These are phyloP conservation scores for Cylindrotheca closterium DNA, from an alignment of 108 stramenopile genomes.

Conservation along the genomic window DNA sequence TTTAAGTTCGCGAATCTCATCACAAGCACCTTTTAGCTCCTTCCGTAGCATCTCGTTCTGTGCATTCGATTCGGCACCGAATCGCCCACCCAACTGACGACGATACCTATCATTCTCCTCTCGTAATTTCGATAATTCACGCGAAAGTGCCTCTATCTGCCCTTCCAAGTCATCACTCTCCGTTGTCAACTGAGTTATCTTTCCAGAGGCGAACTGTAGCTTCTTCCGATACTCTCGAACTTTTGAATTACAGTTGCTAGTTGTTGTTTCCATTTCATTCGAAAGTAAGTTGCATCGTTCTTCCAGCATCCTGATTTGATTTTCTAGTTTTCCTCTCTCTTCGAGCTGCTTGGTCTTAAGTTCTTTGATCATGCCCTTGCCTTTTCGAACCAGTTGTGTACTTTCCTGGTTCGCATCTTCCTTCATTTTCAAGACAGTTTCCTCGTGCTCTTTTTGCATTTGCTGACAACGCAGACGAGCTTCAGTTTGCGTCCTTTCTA, in stretches of 20 bases:
- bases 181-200: constrained; percentile 41
- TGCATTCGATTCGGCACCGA: constrained; percentile 50
- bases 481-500: constrained; percentile 9
- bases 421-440: constrained; percentile 37
- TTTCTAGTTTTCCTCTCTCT: constrained; percentile 40
- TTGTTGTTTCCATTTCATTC: constrained; percentile 47
- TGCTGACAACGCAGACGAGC: constrained; percentile 17
- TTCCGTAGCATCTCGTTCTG: constrained; percentile 69
- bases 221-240: constrained; percentile 61
- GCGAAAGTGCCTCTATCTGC: constrained; percentile 42
- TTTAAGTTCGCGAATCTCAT: constrained; percentile 73
- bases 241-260: constrained; percentile 46
- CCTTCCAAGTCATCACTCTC: constrained; percentile 60
- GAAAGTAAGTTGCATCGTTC: constrained; percentile 32
- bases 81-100: constrained; percentile 78
- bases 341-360: constrained; percentile 43
- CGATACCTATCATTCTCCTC: constrained; percentile 83
- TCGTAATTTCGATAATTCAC: constrained; percentile 55
- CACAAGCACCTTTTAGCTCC: constrained; percentile 62
- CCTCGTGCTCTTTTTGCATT: constrained; percentile 35
- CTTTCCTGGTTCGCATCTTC: constrained; percentile 36
- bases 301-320: constrained; percentile 41
- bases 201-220: constrained; percentile 46
- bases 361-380: constrained; percentile 65
- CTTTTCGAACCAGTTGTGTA: constrained; percentile 40